Evolutionary conservation across 2,329 filamentous ascomycete species (phyloP).

Genomic region (Trichophyton benhamiae): DNA sequence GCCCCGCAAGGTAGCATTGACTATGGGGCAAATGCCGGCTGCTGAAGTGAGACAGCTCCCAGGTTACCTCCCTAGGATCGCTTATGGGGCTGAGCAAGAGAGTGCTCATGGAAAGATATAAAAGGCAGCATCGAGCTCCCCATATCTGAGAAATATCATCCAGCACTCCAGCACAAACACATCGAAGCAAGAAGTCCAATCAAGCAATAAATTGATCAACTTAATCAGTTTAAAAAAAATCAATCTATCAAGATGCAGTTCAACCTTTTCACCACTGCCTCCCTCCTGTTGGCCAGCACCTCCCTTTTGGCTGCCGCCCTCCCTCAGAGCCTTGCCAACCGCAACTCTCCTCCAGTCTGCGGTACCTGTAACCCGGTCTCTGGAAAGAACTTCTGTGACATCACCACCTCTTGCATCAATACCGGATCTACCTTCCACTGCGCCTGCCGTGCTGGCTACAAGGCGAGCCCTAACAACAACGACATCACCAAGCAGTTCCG

Average conservation of each 20-base stretch:
- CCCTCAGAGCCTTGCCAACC: constrained; percentile 4
- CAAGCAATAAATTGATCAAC: background rate
- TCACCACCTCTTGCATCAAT: constrained; percentile 35
- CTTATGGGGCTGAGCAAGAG: background rate
- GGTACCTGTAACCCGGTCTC: constrained; percentile 31
- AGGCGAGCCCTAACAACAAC: constrained; percentile 23
- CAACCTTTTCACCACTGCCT: constrained; percentile 17
- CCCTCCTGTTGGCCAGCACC: constrained; percentile 16
- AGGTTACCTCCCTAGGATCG: background rate
- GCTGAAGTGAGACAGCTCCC: background rate
- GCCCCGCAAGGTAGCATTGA: background rate
- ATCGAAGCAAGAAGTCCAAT: background rate
- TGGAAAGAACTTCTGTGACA: constrained; percentile 30
- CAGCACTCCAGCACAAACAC: background rate
- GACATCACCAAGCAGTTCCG: constrained; percentile 27
- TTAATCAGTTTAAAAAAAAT: background rate
- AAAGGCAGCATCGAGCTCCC: background rate
- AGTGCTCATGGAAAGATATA: background rate
- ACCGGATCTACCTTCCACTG: constrained; percentile 31
- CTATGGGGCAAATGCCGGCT: background rate
- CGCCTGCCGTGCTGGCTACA: constrained; percentile 32
- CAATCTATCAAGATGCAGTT: constrained; percentile 20
- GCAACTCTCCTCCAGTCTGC: constrained; percentile 18
- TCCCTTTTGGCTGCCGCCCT: constrained; percentile 15
- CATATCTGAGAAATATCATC: background rate